phyloP scores from a whole-genome alignment of 164 flowering plant genomes.

The Cinnamomum chago region DNA sequence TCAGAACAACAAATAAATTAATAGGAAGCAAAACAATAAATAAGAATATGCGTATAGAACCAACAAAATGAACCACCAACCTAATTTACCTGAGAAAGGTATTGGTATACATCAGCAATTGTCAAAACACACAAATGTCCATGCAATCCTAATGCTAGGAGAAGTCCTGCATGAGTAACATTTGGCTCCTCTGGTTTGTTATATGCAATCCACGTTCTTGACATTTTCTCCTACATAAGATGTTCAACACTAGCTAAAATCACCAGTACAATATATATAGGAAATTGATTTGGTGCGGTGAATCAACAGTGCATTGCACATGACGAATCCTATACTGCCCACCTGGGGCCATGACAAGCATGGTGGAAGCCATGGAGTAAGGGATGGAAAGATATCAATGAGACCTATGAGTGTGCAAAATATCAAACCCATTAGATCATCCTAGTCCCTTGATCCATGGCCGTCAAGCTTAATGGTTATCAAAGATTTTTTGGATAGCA shows the following conservation, averaged over 20 bases:
- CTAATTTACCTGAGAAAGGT: constrained; percentile 60
- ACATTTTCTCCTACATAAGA: constrained; percentile 77
- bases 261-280: not conserved
- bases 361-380: no score
- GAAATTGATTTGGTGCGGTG: no score
- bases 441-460: no score
- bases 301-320: no score
- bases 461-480: no score
- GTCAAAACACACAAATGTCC: constrained; percentile 77
- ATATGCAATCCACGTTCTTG: constrained; percentile 92
- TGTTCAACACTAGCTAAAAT: not conserved
- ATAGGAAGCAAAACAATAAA: not conserved
- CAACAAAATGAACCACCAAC: not conserved
- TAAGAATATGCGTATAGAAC: not conserved
- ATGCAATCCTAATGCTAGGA: constrained; percentile 89
- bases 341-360: no score
- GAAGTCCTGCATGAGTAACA: constrained; percentile 87
- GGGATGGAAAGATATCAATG: no score
- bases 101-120: constrained; percentile 70
- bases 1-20: not conserved
- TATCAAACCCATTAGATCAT: no score
- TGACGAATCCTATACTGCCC: no score
- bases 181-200: constrained; percentile 85
- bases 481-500: no score
- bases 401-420: no score